Conservation (phyloP, 2,329 filamentous ascomycete genomes). For the Beauveria sp. region DNA sequence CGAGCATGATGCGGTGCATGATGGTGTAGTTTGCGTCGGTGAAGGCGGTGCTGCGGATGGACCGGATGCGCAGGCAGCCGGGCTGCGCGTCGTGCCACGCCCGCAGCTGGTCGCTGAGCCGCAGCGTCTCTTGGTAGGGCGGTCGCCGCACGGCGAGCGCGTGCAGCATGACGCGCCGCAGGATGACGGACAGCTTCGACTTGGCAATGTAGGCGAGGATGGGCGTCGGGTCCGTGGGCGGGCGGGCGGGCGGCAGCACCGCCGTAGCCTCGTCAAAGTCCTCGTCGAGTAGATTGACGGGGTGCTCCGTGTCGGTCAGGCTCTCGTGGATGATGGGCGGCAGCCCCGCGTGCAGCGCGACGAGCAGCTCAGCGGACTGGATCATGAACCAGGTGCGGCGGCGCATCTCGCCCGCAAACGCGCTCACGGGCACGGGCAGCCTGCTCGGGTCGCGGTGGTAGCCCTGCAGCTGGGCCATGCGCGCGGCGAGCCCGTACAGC, state of each 20-base stretch:
- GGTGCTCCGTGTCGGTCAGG: slow-evolving; percentile 37
- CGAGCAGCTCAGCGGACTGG: slow-evolving; percentile 39
- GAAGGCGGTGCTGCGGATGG: slow-evolving; percentile 35
- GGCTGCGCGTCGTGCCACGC: slow-evolving; percentile 30
- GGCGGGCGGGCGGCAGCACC: slow-evolving; percentile 34
- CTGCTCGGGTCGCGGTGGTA: slow-evolving; percentile 42
- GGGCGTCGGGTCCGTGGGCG: slow-evolving; percentile 34
- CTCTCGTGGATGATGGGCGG: slow-evolving; percentile 41
- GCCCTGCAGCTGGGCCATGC: slow-evolving; percentile 43
- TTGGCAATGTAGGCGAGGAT: slow-evolving; percentile 36
- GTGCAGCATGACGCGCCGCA: slow-evolving; percentile 35
- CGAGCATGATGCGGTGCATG: slow-evolving; percentile 40
- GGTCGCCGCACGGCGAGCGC: slow-evolving; percentile 29
- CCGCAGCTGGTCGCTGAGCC: slow-evolving; percentile 33
- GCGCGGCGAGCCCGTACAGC: slow-evolving; percentile 36
- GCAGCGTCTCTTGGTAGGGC: slow-evolving; percentile 26
- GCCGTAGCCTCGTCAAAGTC: slow-evolving; percentile 42
- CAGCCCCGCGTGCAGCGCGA: slow-evolving; percentile 46
- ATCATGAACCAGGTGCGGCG: slow-evolving; percentile 41
- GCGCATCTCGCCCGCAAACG: slow-evolving; percentile 45
- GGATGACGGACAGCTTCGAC: slow-evolving; percentile 33
- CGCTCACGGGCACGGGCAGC: slow-evolving; percentile 31
- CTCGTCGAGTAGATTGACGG: slow-evolving; percentile 39
- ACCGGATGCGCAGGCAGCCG: slow-evolving; percentile 30
- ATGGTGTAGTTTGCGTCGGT: slow-evolving; percentile 36